phyloP scores from a whole-genome alignment of 2,329 filamentous ascomycete genomes.

The Trichophyton benhamiae region DNA sequence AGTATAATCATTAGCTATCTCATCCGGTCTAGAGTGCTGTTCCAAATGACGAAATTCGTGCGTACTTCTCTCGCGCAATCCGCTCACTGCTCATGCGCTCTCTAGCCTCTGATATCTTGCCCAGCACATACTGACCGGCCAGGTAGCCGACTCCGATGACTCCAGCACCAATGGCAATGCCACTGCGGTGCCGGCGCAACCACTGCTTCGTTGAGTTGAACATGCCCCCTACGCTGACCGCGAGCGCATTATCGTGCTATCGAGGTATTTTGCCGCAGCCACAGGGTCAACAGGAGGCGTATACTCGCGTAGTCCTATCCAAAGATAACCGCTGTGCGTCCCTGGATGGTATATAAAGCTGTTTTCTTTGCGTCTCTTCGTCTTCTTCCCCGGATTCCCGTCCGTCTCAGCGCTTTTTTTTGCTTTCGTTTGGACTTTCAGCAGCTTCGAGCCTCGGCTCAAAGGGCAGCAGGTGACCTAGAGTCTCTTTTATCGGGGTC shows the following conservation, averaged over 20 bases:
- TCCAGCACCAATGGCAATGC: slow-evolving; percentile 75
- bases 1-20: neutral
- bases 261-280: neutral
- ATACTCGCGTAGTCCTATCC: neutral
- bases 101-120: slow-evolving; percentile 81
- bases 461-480: neutral
- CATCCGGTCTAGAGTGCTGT: neutral
- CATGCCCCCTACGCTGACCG: slow-evolving; percentile 33
- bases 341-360: too few relatives aligned
- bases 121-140: slow-evolving; percentile 81
- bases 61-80: slow-evolving; percentile 92
- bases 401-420: neutral
- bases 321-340: neutral
- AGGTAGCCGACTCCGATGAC: slow-evolving; percentile 83
- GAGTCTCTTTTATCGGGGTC: neutral
- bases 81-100: slow-evolving; percentile 95
- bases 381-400: neutral
- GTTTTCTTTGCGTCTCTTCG: too few relatives aligned
- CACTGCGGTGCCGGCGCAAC: slow-evolving; percentile 83
- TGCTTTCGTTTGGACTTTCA: neutral
- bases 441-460: neutral
- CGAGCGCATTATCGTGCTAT: neutral
- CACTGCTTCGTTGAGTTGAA: slow-evolving; percentile 70
- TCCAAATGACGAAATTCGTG: too few relatives aligned
- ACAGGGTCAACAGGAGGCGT: neutral